These are phyloP conservation scores for Erysimum cheiri DNA, from an alignment of 441 rosid species.

Conservation along the genomic window DNA sequence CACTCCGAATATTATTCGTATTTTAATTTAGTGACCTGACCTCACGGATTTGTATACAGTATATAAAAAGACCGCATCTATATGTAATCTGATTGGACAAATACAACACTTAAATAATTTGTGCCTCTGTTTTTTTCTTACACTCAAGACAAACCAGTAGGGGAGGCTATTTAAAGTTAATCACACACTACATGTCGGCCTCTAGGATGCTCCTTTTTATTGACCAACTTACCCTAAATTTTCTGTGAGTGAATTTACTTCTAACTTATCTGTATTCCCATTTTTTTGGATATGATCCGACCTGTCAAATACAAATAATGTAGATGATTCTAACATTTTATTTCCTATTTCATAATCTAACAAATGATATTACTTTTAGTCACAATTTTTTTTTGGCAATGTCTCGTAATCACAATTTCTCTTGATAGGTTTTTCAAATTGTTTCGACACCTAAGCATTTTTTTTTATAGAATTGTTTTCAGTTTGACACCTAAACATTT, in stretches of 20 bases:
- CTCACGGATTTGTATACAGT: neutral
- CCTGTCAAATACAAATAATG: neutral
- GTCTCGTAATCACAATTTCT: too few species aligned
- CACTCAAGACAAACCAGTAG: neutral
- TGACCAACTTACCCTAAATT: neutral
- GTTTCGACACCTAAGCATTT: neutral
- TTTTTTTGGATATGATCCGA: neutral
- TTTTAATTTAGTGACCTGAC: neutral
- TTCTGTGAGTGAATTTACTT: neutral
- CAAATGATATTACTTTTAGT: too few species aligned
- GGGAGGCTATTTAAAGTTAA: neutral
- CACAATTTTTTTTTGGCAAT: neutral
- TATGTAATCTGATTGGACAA: neutral
- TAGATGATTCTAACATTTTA: neutral
- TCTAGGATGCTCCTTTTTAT: neutral
- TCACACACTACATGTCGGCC: neutral
- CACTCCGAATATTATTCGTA: neutral
- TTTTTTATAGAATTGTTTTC: too few species aligned
- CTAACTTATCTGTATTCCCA: neutral
- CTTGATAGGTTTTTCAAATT: too few species aligned
- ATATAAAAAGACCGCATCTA: constrained; percentile 2
- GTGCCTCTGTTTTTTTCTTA: neutral
- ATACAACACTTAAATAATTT: neutral
- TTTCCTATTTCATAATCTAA: neutral
- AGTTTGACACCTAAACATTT: too few species aligned